Conservation (phyloP, 2,329 filamentous ascomycete species). For the Neopestalotiopsis sp. region DNA sequence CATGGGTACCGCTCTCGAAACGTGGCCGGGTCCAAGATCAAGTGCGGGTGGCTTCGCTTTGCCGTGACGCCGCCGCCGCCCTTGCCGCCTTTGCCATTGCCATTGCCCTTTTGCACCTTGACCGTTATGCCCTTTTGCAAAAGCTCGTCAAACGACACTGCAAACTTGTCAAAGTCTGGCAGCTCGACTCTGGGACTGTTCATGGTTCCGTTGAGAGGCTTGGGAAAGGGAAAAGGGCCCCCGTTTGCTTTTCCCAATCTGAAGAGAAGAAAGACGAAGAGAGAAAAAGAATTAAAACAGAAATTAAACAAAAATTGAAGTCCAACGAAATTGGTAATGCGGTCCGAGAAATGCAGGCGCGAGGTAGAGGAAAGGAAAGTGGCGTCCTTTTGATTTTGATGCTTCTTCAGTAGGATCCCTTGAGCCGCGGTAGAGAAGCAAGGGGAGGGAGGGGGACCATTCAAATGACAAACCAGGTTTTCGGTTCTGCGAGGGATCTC, state of each 20-base stretch:
- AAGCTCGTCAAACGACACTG: conserved; percentile 6
- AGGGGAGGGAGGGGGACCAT: not conserved
- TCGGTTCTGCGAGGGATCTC: not conserved
- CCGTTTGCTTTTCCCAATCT: not conserved
- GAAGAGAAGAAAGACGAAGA: too few species aligned
- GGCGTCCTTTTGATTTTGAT: not conserved
- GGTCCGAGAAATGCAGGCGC: not conserved
- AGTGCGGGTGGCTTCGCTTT: not conserved
- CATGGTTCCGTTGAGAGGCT: not conserved
- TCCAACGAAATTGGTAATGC: not conserved
- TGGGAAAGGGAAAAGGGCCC: not conserved
- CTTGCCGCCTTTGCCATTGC: too few species aligned
- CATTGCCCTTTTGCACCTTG: not conserved
- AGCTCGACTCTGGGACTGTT: not conserved
- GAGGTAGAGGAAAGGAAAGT: not conserved
- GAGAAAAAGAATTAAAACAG: not conserved
- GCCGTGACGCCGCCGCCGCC: not conserved
- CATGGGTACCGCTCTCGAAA: not conserved
- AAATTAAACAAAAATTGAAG: not conserved
- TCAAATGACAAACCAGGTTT: not conserved
- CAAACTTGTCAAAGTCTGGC: conserved; percentile 1
- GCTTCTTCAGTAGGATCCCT: not conserved
- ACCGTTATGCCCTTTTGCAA: not conserved
- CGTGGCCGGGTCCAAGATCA: not conserved
- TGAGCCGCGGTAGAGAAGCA: not conserved